Conservation (phyloP, 345 rosid genomes). For the Mercurialis annua region DNA sequence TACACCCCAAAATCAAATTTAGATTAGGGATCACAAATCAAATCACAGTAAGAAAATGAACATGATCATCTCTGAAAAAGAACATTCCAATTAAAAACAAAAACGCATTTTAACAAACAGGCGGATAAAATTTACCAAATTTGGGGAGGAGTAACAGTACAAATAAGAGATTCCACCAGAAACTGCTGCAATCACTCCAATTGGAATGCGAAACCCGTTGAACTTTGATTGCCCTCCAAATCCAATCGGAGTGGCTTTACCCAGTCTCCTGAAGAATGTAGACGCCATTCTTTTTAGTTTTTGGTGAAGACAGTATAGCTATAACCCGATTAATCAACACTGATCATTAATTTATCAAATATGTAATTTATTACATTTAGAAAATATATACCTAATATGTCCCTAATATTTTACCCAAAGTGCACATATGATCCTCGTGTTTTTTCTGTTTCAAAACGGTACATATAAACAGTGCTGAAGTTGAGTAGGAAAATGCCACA, state of each 20-base stretch:
- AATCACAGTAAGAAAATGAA: neutral
- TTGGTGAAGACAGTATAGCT: too few species aligned
- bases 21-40: neutral
- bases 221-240: conserved; percentile 43
- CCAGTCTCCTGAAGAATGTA: conserved; percentile 55
- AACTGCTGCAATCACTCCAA: conserved; percentile 69
- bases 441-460: too few species aligned
- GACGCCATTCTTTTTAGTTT: conserved; percentile 42
- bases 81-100: too few species aligned
- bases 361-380: too few species aligned
- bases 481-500: too few species aligned
- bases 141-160: conserved; percentile 51
- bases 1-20: neutral
- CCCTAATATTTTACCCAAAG: too few species aligned
- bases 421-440: too few species aligned
- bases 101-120: neutral
- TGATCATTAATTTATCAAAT: too few species aligned
- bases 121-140: conserved; percentile 42
- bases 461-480: too few species aligned
- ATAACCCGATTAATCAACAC: neutral
- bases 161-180: conserved; percentile 77
- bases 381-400: too few species aligned
- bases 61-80: neutral
- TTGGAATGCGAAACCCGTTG: conserved; percentile 45
- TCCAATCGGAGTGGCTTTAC: conserved; percentile 41